phyloP scores from a whole-genome alignment of 2,329 filamentous ascomycete genomes.

The Botrytis sinoallii region DNA sequence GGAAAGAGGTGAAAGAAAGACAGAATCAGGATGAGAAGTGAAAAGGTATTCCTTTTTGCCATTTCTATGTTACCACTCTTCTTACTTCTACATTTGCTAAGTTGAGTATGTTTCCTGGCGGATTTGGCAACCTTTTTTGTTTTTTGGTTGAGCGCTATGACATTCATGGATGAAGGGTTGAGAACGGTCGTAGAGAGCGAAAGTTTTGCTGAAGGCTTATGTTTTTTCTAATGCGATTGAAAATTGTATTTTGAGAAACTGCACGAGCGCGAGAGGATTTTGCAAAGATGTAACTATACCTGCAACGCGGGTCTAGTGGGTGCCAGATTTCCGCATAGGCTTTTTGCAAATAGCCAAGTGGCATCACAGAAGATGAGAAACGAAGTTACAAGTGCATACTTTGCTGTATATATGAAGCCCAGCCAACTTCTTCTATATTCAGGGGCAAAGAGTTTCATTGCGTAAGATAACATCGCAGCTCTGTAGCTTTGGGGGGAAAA shows the following conservation, averaged over 20 bases:
- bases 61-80: background rate
- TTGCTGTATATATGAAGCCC: background rate
- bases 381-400: background rate
- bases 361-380: background rate
- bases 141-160: background rate
- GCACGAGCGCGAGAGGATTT: accelerated
- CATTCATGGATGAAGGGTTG: accelerated
- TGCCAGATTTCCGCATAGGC: accelerated
- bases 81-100: background rate
- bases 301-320: background rate
- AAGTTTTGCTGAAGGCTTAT: too few relatives aligned
- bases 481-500: accelerated
- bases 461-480: background rate
- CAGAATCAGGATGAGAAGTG: background rate
- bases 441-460: background rate
- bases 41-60: background rate
- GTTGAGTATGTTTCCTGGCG: background rate
- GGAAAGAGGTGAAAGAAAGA: too few relatives aligned
- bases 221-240: too few relatives aligned
- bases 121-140: background rate
- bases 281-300: background rate
- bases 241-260: background rate
- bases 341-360: background rate
- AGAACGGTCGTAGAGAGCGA: background rate
- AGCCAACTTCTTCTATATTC: background rate